Percentiles rank a stretch among this genome's conserved stretches.
Evolutionary conservation across 768 basidiomycete genomes (phyloP).

Genomic region (Suillus lakei): DNA sequence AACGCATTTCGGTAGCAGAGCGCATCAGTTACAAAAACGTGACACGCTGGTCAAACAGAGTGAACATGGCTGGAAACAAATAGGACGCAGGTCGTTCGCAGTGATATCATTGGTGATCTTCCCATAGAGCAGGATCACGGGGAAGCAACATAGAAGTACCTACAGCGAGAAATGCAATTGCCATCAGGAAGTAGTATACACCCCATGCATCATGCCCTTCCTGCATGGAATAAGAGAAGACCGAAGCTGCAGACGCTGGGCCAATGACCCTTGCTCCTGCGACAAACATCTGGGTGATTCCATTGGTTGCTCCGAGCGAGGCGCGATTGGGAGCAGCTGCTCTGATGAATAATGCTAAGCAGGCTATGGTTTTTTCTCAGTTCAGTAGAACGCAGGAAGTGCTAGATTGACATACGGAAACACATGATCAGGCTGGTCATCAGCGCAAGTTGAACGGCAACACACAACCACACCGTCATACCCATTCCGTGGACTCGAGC

Average conservation of each 20-base stretch:
- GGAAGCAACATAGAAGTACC: background rate
- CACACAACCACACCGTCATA: conserved; percentile 48
- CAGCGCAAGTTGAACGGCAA: conserved; percentile 52
- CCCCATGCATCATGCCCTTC: background rate
- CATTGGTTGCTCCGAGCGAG: background rate
- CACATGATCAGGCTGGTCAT: background rate
- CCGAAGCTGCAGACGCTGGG: background rate
- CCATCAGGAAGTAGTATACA: background rate
- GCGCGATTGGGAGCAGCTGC: background rate
- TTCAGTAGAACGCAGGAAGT: background rate
- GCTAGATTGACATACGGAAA: background rate
- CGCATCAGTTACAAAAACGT: too few species aligned
- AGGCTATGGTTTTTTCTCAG: background rate
- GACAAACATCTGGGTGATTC: background rate
- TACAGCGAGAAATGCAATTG: background rate
- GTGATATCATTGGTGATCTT: background rate
- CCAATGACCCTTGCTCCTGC: background rate
- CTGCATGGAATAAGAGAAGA: background rate
- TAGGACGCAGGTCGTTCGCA: too few species aligned
- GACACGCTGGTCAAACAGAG: too few species aligned
- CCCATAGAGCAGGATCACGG: background rate
- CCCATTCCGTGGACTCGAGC: background rate
- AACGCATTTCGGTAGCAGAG: background rate
- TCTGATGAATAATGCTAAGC: background rate
- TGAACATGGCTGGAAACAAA: too few species aligned